Conservation (phyloP, 257 asterid species). For the Solanum sparsipilum region DNA sequence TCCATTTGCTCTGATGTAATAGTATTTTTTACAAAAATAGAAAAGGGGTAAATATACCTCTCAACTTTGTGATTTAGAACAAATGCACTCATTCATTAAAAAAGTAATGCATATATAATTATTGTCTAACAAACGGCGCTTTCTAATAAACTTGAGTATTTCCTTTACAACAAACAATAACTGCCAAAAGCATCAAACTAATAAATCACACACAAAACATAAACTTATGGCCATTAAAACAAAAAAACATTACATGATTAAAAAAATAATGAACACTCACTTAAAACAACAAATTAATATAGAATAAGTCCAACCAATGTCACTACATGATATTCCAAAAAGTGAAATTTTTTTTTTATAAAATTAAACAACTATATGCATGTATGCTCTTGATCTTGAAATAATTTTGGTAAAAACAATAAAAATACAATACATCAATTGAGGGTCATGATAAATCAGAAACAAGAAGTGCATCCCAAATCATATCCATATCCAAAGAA, state of each 20-base stretch:
- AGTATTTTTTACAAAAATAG: too few species aligned
- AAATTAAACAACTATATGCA: neutral
- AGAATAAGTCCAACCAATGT: neutral
- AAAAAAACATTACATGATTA: neutral
- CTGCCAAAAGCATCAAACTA: neutral
- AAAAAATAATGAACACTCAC: neutral
- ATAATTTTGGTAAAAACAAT: neutral
- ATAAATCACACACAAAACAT: neutral
- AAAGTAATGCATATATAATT: too few species aligned
- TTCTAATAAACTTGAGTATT: neutral
- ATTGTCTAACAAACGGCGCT: neutral
- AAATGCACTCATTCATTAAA: too few species aligned
- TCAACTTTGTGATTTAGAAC: too few species aligned
- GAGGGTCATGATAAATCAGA: constrained; percentile 35
- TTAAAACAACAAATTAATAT: neutral
- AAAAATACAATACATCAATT: neutral
- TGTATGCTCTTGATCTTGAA: neutral
- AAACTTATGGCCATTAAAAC: neutral
- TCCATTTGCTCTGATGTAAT: too few species aligned
- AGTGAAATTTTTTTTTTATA: neutral
- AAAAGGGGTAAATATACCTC: too few species aligned
- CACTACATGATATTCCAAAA: neutral
- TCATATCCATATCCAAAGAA: constrained; percentile 75
- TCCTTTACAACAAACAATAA: neutral
- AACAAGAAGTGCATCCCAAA: constrained; percentile 73